phyloP scores from a whole-genome alignment of 2,329 filamentous ascomycete species.

The Cercospora sesami region DNA sequence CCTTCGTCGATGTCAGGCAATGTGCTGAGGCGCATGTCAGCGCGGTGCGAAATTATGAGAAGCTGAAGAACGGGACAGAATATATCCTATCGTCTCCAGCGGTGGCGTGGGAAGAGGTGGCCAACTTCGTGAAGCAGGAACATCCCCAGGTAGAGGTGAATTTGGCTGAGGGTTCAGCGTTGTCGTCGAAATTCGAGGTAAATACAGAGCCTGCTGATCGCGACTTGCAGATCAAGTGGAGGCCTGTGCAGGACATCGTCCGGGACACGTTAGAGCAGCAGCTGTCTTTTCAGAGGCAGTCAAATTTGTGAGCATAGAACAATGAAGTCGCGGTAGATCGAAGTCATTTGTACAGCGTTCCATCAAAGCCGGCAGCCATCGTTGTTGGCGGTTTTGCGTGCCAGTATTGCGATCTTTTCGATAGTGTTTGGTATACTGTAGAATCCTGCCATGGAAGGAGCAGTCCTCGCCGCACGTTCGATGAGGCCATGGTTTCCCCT shows the following conservation, averaged over 20 bases:
- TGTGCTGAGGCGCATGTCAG: constrained; percentile 34
- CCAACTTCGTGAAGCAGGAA: constrained; percentile 22
- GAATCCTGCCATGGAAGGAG: no score
- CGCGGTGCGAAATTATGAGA: constrained; percentile 20
- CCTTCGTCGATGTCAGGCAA: constrained; percentile 33
- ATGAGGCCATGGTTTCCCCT: background rate
- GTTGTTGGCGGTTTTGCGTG: background rate
- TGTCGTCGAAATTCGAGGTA: constrained; percentile 11
- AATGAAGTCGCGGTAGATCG: background rate
- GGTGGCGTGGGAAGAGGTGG: constrained; percentile 26
- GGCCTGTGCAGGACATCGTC: constrained; percentile 4
- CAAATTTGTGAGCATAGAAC: background rate
- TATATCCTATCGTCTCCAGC: constrained; percentile 18
- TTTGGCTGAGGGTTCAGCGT: constrained; percentile 10
- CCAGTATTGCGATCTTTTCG: background rate
- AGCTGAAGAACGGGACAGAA: constrained; percentile 18
- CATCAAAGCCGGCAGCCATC: background rate
- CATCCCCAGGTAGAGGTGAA: constrained; percentile 25
- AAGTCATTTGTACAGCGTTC: background rate
- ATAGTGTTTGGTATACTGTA: background rate
- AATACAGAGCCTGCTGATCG: constrained; percentile 24
- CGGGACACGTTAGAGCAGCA: constrained; percentile 11
- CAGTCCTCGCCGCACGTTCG: background rate
- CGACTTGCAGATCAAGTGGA: constrained; percentile 26
- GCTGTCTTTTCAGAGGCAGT: constrained; percentile 5